A percentile compares a stretch with the other conserved stretches of the same genome.
Evolutionary conservation across 495 filamentous ascomycete species (phyloP).

Genomic region (Neurospora sp.): DNA sequence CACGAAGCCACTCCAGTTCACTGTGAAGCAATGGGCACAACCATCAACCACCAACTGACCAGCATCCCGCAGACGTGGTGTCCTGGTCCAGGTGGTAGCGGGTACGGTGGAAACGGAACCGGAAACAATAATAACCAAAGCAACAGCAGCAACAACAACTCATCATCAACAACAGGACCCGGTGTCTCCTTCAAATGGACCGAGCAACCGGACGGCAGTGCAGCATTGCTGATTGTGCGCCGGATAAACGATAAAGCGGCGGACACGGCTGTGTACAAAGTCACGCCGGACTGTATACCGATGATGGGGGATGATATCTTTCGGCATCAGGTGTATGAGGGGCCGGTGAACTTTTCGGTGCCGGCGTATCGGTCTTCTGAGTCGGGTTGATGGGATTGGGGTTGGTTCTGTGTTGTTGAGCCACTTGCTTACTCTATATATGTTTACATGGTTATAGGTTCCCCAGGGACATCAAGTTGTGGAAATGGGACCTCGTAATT

Average conservation of each 20-base stretch:
- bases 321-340: constrained; percentile 20
- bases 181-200: constrained; percentile 16
- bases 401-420: not conserved
- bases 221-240: constrained; percentile 3
- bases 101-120: not conserved
- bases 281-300: constrained; percentile 1
- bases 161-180: not conserved
- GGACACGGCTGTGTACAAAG: constrained; percentile 8
- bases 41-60: constrained; percentile 4
- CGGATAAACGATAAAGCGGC: constrained; percentile 1
- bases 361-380: constrained; percentile 4
- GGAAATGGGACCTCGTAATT: not conserved
- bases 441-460: too few relatives aligned
- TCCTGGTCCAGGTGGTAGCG: not conserved
- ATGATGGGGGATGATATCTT: constrained; percentile 8
- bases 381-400: not conserved
- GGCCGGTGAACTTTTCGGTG: constrained; percentile 21
- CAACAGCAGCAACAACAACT: not conserved
- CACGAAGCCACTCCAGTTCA: not conserved
- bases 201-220: not conserved
- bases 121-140: not conserved
- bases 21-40: constrained; percentile 17
- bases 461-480: not conserved
- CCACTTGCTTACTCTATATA: not conserved
- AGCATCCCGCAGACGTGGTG: constrained; percentile 12